A percentile compares a stretch with the other conserved stretches of the same genome.
phyloP scores from a whole-genome alignment of 192 early-diverging fungal genomes.

The Rhizophagus prolifer region DNA sequence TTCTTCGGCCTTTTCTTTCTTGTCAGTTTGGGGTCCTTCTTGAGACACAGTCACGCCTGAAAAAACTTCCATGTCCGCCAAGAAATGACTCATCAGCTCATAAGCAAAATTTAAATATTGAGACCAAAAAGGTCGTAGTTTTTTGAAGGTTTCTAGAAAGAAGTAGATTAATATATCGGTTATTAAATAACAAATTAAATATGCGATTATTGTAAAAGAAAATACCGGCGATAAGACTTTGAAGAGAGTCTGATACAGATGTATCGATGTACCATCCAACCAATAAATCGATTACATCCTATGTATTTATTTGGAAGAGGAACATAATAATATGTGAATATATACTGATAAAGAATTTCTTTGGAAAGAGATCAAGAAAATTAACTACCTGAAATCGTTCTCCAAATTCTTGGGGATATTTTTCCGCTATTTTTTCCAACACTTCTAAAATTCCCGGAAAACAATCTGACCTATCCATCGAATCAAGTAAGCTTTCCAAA shows the following conservation, averaged over 20 bases:
- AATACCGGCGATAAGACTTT: constrained; percentile 50
- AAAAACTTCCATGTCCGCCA: constrained; percentile 49
- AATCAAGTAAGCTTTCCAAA: constrained; percentile 25
- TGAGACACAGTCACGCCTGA: constrained; percentile 18
- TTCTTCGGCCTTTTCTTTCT: background rate
- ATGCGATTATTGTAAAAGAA: background rate
- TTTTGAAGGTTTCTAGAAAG: constrained; percentile 44
- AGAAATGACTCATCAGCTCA: constrained; percentile 53
- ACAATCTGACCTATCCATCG: constrained; percentile 24
- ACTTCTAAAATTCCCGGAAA: constrained; percentile 26
- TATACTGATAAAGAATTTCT: background rate
- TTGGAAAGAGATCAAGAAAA: background rate
- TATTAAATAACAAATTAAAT: background rate
- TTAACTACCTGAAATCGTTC: constrained; percentile 23
- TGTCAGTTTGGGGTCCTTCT: constrained; percentile 12
- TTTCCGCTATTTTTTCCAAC: constrained; percentile 23
- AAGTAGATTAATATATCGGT: background rate
- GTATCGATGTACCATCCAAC: constrained; percentile 71
- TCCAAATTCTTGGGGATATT: constrained; percentile 28
- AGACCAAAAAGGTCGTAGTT: constrained; percentile 48
- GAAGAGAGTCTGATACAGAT: constrained; percentile 38
- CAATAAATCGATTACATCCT: constrained; percentile 64
- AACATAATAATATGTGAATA: background rate
- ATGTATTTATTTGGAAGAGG: background rate
- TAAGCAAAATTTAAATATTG: constrained; percentile 46